A percentile compares a stretch with the other conserved stretches of the same genome.
Evolutionary conservation across 768 basidiomycete genomes (phyloP).

Genomic region (Lyophyllum shimeji): DNA sequence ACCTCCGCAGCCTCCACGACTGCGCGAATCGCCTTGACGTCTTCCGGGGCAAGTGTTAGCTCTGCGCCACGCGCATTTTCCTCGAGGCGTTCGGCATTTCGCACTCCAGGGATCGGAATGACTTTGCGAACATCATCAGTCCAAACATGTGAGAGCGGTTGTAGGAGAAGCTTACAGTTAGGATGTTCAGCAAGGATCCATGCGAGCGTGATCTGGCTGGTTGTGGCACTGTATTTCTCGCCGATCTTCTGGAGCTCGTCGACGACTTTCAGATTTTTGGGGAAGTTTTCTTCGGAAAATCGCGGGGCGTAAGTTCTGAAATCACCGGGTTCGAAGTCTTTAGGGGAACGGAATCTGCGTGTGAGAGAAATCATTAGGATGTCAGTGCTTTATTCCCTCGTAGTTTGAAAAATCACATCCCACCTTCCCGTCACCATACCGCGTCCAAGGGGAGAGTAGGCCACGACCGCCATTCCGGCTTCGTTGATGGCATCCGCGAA

Average conservation of each 20-base stretch:
- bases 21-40: background rate
- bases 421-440: conserved; percentile 48
- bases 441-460: conserved; percentile 49
- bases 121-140: background rate
- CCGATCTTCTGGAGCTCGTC: conserved; percentile 33
- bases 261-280: conserved; percentile 37
- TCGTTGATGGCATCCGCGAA: conserved; percentile 41
- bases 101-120: conserved; percentile 3
- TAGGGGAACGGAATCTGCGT: conserved; percentile 29
- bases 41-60: background rate
- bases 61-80: conserved; percentile 4
- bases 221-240: conserved; percentile 32
- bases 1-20: conserved; percentile 2
- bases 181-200: conserved; percentile 37
- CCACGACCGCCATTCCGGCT: conserved; percentile 44
- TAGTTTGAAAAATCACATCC: conserved; percentile 18
- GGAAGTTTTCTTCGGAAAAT: conserved; percentile 42
- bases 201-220: conserved; percentile 44
- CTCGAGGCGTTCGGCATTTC: background rate
- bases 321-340: conserved; percentile 40
- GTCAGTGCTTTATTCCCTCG: background rate
- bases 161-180: background rate
- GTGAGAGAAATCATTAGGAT: conserved; percentile 15
- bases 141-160: background rate
- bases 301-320: conserved; percentile 33